phyloP scores from a whole-genome alignment of 306 rosid species.

The Inga laurina region DNA sequence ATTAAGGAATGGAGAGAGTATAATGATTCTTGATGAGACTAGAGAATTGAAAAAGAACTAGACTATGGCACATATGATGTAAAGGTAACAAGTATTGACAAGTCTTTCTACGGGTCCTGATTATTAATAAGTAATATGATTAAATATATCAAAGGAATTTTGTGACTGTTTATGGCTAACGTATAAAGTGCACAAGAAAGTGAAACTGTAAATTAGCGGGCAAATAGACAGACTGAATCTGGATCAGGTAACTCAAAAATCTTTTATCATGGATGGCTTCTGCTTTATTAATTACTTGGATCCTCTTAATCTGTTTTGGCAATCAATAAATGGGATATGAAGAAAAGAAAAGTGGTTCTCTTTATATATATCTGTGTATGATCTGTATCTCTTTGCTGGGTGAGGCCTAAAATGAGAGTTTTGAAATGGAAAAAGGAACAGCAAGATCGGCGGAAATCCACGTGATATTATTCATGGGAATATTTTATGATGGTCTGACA shows the following conservation, averaged over 20 bases:
- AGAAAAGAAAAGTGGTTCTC: not conserved
- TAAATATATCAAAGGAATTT: not conserved
- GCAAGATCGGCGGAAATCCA: not conserved
- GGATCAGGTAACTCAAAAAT: not conserved
- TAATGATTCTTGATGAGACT: too few relatives aligned
- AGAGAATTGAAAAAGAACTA: not conserved
- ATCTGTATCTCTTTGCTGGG: not conserved
- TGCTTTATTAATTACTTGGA: not conserved
- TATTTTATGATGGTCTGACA: not conserved
- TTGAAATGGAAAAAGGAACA: not conserved
- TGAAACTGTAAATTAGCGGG: not conserved
- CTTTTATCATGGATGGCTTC: not conserved
- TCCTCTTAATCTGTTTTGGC: not conserved
- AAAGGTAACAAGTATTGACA: not conserved
- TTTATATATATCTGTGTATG: not conserved
- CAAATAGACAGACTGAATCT: not conserved
- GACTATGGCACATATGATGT: not conserved
- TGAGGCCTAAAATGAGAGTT: not conserved
- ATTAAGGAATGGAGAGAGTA: too few relatives aligned
- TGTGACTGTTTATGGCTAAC: not conserved
- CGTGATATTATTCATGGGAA: not conserved
- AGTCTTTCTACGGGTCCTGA: not conserved
- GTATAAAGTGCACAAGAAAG: not conserved
- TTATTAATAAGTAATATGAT: not conserved
- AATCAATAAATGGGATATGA: not conserved